Evolutionary conservation across 83 land plant species (phyloP).

Genomic region (Picea engelmannii): DNA sequence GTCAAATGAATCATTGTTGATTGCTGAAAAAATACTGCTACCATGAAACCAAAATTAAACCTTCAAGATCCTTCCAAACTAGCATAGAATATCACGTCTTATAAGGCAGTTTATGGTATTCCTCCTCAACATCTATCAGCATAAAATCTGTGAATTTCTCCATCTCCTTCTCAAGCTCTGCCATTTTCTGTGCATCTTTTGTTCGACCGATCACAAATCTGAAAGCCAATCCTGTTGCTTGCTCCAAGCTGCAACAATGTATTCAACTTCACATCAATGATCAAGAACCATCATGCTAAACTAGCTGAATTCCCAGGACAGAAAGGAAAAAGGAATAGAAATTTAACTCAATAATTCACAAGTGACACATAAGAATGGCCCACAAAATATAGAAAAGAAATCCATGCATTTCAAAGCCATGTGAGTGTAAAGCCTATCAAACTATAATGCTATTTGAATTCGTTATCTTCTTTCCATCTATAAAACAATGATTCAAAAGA

Average conservation of each 20-base stretch:
- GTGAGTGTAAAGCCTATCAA: neutral
- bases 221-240: slow-evolving; percentile 67
- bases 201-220: slow-evolving; percentile 78
- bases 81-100: slow-evolving; percentile 55
- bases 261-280: neutral
- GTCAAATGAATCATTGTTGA: slow-evolving; percentile 11
- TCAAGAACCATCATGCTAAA: too few relatives aligned
- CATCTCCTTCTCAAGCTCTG: slow-evolving; percentile 60
- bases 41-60: slow-evolving; percentile 13
- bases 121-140: slow-evolving; percentile 65
- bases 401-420: neutral
- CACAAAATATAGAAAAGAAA: neutral
- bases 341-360: neutral
- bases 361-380: too few relatives aligned
- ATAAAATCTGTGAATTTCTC: slow-evolving; percentile 60
- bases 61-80: neutral
- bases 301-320: slow-evolving; percentile 3
- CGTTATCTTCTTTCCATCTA: neutral
- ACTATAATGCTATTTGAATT: neutral
- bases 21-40: slow-evolving; percentile 8
- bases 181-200: slow-evolving; percentile 50
- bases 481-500: neutral
- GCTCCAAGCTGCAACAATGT: slow-evolving; percentile 54
- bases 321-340: neutral
- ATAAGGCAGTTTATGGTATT: slow-evolving; percentile 48